phyloP scores from a whole-genome alignment of 495 filamentous ascomycete genomes.

The Massariosphaeria phaeospora region DNA sequence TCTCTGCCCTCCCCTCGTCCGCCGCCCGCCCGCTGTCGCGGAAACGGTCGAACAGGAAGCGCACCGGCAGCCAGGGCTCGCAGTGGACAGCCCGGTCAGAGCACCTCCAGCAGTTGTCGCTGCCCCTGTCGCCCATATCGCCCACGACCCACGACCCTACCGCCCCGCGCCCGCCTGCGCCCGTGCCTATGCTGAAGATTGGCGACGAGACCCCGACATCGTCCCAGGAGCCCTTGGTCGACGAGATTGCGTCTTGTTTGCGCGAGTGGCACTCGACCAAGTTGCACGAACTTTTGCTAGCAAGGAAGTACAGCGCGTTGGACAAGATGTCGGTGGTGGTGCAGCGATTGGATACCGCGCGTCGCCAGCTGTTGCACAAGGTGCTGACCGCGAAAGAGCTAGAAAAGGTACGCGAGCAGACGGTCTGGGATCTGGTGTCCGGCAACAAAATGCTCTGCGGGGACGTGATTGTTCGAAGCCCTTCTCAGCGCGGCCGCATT shows the following conservation, averaged over 20 bases:
- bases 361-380: slow-evolving; percentile 87
- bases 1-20: slow-evolving; percentile 26
- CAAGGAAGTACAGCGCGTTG: slow-evolving; percentile 70
- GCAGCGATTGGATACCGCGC: slow-evolving; percentile 69
- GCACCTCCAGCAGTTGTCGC: slow-evolving; percentile 28
- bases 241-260: slow-evolving; percentile 93
- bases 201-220: slow-evolving; percentile 93
- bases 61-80: slow-evolving; percentile 25
- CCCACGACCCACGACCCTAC: slow-evolving; percentile 51
- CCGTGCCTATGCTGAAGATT: slow-evolving; percentile 94
- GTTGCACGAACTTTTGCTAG: slow-evolving; percentile 85
- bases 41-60: slow-evolving; percentile 22
- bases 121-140: slow-evolving; percentile 31
- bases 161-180: slow-evolving; percentile 75
- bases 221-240: slow-evolving; percentile 82
- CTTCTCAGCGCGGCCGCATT: slow-evolving; percentile 72
- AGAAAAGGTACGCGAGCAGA: slow-evolving; percentile 66
- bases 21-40: slow-evolving; percentile 26
- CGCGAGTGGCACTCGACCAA: slow-evolving; percentile 98
- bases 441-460: slow-evolving; percentile 90
- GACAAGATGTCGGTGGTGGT: slow-evolving; percentile 78
- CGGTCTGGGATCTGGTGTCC: slow-evolving; percentile 88
- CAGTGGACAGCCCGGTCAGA: slow-evolving; percentile 33
- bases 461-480: slow-evolving; percentile 90
- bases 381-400: slow-evolving; percentile 85